phyloP scores from a whole-genome alignment of 225 moss, liverwort and hornwort genomes.

The Rhytidiadelphus loreus region DNA sequence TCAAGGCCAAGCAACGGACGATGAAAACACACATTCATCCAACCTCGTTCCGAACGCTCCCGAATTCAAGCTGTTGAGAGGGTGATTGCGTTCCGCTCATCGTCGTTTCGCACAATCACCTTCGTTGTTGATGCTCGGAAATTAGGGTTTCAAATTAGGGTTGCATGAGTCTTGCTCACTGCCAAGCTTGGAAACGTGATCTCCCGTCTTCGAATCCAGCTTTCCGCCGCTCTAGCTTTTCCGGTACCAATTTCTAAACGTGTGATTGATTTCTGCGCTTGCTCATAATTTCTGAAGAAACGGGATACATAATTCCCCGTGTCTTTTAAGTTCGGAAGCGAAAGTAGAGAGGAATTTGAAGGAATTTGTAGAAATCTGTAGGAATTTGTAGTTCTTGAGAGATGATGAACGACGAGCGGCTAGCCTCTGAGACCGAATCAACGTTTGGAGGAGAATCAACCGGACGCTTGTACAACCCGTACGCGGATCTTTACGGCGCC shows the following conservation, averaged over 20 bases:
- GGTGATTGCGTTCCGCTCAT: neutral
- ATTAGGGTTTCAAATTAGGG: neutral
- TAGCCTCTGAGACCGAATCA: neutral
- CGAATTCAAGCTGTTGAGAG: neutral
- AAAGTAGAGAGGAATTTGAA: neutral
- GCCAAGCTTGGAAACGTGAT: neutral
- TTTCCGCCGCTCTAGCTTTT: too few relatives aligned
- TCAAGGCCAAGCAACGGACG: neutral
- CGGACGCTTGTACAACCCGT: conserved; percentile 82
- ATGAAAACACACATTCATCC: neutral
- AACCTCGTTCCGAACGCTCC: neutral
- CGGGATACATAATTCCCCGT: too few relatives aligned
- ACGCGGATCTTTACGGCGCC: conserved; percentile 63
- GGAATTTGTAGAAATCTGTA: neutral
- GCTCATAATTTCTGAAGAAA: neutral
- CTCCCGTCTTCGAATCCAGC: neutral
- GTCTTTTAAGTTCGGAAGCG: neutral
- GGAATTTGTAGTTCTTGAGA: neutral
- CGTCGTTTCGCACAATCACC: neutral
- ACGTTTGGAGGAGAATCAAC: conserved; percentile 27
- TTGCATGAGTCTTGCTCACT: neutral
- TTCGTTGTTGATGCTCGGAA: too few relatives aligned
- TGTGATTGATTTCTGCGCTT: neutral
- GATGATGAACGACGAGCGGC: conserved; percentile 34
- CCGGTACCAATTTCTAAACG: neutral